A percentile compares a stretch with the other conserved stretches of the same genome.
Evolutionary conservation across 2,329 filamentous ascomycete genomes (phyloP).

Genomic region (Diaporthe velutina): DNA sequence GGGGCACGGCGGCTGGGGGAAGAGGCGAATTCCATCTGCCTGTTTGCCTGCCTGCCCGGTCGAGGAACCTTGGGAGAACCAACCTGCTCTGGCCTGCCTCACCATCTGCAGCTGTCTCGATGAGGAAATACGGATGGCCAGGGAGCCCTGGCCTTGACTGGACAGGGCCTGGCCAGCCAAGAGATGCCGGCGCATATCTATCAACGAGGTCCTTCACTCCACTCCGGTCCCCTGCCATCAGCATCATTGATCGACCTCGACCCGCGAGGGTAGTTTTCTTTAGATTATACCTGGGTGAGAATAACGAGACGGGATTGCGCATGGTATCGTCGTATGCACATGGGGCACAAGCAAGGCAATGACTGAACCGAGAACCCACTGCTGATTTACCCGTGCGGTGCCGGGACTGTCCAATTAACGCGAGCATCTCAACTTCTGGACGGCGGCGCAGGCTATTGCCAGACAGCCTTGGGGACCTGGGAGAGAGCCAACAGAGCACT

Average conservation of each 20-base stretch:
- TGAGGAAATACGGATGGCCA: constrained; percentile 18
- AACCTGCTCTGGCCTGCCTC: constrained; percentile 27
- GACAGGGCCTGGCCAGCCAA: background rate
- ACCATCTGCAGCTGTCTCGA: constrained; percentile 31
- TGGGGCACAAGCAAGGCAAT: background rate
- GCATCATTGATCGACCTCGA: constrained; percentile 19
- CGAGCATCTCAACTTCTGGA: background rate
- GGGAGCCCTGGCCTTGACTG: background rate
- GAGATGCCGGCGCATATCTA: constrained; percentile 26
- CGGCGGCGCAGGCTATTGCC: background rate
- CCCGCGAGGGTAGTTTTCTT: background rate
- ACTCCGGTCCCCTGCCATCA: background rate
- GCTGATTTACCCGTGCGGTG: background rate
- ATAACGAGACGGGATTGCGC: background rate
- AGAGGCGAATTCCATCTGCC: constrained; percentile 20
- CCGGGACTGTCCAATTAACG: background rate
- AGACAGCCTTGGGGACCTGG: constrained; percentile 10
- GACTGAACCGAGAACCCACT: background rate
- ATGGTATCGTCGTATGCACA: background rate
- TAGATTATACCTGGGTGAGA: background rate
- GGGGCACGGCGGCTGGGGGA: background rate
- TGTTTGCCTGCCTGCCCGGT: background rate
- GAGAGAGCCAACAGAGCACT: constrained; percentile 2
- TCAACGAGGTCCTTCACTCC: background rate
- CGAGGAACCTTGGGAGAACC: background rate